Conservation (phyloP, 129 eudicot species). For the Smallanthus sonchifolius region DNA sequence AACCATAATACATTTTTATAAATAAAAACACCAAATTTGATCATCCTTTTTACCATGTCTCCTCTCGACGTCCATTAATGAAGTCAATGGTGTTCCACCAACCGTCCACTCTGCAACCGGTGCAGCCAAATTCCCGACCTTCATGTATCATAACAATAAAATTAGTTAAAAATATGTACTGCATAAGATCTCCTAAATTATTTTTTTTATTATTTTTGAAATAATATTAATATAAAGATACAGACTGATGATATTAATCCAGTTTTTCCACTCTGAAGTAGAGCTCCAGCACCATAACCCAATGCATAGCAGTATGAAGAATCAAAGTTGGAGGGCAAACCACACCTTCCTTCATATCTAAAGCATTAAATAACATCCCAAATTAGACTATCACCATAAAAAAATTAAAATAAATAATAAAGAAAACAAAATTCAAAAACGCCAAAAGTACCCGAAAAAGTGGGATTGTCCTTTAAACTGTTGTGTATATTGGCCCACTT, state of each 20-base stretch:
- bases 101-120: conserved; percentile 98
- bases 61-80: conserved; percentile 97
- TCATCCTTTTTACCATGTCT: conserved; percentile 67
- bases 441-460: conserved; percentile 80
- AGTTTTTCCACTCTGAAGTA: conserved; percentile 90
- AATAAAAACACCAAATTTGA: neutral
- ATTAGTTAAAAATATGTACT: neutral
- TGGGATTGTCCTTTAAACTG: conserved; percentile 90
- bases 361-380: neutral
- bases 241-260: conserved; percentile 92
- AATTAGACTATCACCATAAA: conserved; percentile 9
- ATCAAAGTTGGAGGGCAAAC: conserved; percentile 95
- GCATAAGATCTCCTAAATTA: neutral
- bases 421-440: neutral
- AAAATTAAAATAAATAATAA: neutral
- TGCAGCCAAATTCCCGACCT: conserved; percentile 96
- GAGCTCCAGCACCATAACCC: conserved; percentile 98
- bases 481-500: conserved; percentile 47
- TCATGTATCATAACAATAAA: conserved; percentile 10
- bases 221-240: conserved; percentile 11
- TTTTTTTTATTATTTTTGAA: neutral
- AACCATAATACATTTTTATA: neutral
- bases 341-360: conserved; percentile 97
- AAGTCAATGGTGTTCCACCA: conserved; percentile 96
- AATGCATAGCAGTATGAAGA: conserved; percentile 90